Evolutionary conservation across 75 land plant genomes (phyloP), one percentile per base, ranked within the genome.

Genomic region (Sequoiadendron giganteum): DNA sequence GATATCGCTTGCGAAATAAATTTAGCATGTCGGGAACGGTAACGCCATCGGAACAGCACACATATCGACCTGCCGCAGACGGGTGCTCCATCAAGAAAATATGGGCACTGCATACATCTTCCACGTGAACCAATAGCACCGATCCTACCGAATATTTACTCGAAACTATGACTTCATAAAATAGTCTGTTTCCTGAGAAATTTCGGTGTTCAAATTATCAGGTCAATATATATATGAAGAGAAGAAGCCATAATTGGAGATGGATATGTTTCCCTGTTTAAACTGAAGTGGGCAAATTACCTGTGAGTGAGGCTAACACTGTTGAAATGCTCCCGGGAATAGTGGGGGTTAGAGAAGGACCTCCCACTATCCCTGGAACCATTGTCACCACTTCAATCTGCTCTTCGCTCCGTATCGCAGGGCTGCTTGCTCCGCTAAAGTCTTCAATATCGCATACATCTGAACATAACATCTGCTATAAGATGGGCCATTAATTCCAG

Each of bases 51-150:
- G 82, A 38, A 40, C 25, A 79, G 21, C 82, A 79, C 45, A 79
- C 25, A 39, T 79, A 79, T 39, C 82, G 82, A 40, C 92, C 90
- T 25, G 21, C 21, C 5, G 90, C 72, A 2, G 90, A 72, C 6
- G 86, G 49, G n/a, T 84, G 70, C 65, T 91, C 91, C 86, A 90
- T 90, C 86, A 88, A 89, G 65, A 90, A 88, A 3, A 90, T 83
- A 47, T 88, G 91, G 7, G 92, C 92, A 39, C 86, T 88, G 79
- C 81, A 87, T 19, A 86, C 92, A 84, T 91, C 92, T 8, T 91
- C 87, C 36, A 91, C 79, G 36, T 91, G 89, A 19, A 90, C n/a
- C 3, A 91, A 18, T 21, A 88, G 87, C 30, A 90, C 75, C 25
- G 68, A 49, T 38, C 91, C 90, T 9, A 86, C 4, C 45, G 89